Percentiles rank a stretch among this genome's conserved stretches.
Evolutionary conservation across 768 basidiomycete species (phyloP).

Genomic region (Epithele typhae): DNA sequence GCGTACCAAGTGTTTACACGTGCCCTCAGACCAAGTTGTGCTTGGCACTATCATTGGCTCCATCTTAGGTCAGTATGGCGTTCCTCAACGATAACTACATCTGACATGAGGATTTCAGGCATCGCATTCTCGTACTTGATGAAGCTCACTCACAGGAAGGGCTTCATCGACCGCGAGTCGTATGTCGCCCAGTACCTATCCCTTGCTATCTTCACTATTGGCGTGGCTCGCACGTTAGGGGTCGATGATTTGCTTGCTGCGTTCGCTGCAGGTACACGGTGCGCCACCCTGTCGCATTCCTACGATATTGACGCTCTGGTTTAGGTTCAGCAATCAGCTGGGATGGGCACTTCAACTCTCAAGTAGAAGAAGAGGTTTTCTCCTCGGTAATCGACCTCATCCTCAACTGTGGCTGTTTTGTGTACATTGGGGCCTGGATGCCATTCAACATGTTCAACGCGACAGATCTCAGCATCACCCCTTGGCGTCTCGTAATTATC

Average conservation of each 20-base stretch:
- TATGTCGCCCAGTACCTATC: slow-evolving; percentile 84
- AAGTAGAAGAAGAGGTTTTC: slow-evolving; percentile 83
- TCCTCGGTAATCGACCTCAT: slow-evolving; percentile 89
- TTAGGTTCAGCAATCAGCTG: slow-evolving; percentile 89
- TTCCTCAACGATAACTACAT: background rate
- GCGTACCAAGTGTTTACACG: no score
- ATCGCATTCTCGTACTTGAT: slow-evolving; percentile 67
- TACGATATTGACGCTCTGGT: no score
- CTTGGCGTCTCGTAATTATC: slow-evolving; percentile 69
- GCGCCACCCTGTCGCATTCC: no score
- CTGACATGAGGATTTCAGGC: slow-evolving; percentile 47
- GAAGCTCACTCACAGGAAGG: slow-evolving; percentile 58
- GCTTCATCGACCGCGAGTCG: slow-evolving; percentile 75
- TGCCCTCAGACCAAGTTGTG: slow-evolving; percentile 73
- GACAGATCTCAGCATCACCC: slow-evolving; percentile 54
- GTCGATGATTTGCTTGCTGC: slow-evolving; percentile 87
- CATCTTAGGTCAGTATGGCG: slow-evolving; percentile 33
- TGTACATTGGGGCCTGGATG: slow-evolving; percentile 87
- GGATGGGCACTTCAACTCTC: slow-evolving; percentile 80
- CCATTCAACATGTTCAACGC: slow-evolving; percentile 58
- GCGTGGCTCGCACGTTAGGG: slow-evolving; percentile 76
- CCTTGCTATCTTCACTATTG: slow-evolving; percentile 68
- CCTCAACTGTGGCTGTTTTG: slow-evolving; percentile 74
- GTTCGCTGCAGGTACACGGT: slow-evolving; percentile 76
- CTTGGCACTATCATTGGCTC: slow-evolving; percentile 71